A percentile compares a stretch with the other conserved stretches of the same genome.
Conservation (phyloP, 768 basidiomycete species). For the Collybiopsis luxurians region DNA sequence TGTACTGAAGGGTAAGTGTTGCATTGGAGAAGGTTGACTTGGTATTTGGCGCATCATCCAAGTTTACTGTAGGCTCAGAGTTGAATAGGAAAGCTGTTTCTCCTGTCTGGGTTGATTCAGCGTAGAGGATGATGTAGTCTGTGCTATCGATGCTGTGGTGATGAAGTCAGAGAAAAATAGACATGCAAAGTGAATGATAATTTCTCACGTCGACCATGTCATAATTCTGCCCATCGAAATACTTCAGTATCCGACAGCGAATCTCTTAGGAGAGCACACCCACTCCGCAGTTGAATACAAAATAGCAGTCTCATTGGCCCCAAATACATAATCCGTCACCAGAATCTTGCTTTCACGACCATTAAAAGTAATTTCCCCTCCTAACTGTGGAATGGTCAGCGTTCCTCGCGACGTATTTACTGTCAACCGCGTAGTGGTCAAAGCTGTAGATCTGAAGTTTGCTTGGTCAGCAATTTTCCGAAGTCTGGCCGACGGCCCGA, state of each 20-base stretch:
- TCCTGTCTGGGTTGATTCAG: conserved; percentile 36
- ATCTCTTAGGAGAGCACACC: conserved; percentile 11
- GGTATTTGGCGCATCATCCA: conserved; percentile 27
- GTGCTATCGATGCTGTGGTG: conserved; percentile 32
- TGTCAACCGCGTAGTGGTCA: conserved; percentile 40
- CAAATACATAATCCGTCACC: conserved; percentile 48
- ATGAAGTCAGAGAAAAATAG: not conserved
- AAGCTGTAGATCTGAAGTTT: conserved; percentile 35
- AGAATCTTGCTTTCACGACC: conserved; percentile 50
- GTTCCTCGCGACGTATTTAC: conserved; percentile 40
- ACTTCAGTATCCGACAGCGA: not conserved
- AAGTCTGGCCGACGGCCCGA: too few relatives aligned
- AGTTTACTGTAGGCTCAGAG: conserved; percentile 25
- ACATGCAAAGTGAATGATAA: not conserved
- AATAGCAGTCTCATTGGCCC: conserved; percentile 28
- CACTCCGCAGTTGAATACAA: conserved; percentile 49
- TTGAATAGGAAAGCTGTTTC: conserved; percentile 41
- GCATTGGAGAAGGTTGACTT: conserved; percentile 31
- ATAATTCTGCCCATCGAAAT: conserved; percentile 33
- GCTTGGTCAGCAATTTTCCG: not conserved
- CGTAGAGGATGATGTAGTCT: conserved; percentile 45
- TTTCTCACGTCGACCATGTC: conserved; percentile 51
- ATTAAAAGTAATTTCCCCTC: conserved; percentile 37
- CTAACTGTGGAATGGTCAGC: conserved; percentile 32
- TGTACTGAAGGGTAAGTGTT: conserved; percentile 37